phyloP scores from a whole-genome alignment of 306 rosid genomes.

The Lathyrus aphaca region DNA sequence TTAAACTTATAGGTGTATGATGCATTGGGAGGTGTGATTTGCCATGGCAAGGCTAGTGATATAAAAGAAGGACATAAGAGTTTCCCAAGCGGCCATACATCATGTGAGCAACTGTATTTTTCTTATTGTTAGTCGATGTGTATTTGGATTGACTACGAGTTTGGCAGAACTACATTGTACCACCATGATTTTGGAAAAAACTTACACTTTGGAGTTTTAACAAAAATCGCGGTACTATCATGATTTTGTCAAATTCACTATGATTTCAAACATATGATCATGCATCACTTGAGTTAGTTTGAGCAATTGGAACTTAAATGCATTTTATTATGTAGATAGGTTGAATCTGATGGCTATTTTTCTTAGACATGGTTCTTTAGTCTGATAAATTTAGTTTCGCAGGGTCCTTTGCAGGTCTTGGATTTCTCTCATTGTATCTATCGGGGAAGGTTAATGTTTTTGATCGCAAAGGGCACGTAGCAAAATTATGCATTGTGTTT shows the following conservation, averaged over 20 bases:
- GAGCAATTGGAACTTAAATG: constrained; percentile 2
- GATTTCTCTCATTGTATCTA: constrained; percentile 79
- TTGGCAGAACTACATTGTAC: neutral
- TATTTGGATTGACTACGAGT: neutral
- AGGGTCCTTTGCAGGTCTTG: constrained; percentile 96
- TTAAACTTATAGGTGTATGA: constrained; percentile 59
- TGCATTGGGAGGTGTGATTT: constrained; percentile 65
- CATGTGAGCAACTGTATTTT: constrained; percentile 63
- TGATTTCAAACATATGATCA: neutral
- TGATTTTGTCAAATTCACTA: neutral
- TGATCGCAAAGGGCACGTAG: constrained; percentile 77
- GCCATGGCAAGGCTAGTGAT: constrained; percentile 73
- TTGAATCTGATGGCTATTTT: neutral
- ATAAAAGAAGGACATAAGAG: constrained; percentile 95
- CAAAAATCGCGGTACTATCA: neutral
- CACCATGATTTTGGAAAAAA: neutral
- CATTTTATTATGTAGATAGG: neutral
- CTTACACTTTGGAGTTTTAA: neutral
- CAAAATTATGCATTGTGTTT: constrained; percentile 73
- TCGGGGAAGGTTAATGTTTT: constrained; percentile 82
- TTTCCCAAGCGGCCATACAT: constrained; percentile 95
- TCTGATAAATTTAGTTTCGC: constrained; percentile 41
- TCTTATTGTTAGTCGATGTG: neutral
- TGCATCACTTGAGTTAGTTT: neutral
- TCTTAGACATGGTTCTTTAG: constrained; percentile 1